Conservation (phyloP, 2,329 filamentous ascomycete genomes). For the Trichoderma atrobrunneum region DNA sequence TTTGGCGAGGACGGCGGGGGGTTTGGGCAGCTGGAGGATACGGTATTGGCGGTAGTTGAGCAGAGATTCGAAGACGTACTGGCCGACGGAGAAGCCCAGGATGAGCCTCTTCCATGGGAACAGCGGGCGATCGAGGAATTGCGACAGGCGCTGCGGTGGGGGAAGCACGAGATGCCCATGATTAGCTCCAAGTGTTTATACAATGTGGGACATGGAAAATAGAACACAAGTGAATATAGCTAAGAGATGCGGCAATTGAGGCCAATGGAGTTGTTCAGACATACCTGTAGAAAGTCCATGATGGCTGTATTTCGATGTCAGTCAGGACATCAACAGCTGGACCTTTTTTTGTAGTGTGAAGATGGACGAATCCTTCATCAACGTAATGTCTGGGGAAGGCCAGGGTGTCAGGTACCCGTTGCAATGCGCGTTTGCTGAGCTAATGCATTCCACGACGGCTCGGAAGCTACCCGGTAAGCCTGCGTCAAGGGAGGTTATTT, state of each 20-base stretch:
- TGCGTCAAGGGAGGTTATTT: background rate
- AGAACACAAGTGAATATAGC: background rate
- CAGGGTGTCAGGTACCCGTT: slow-evolving; percentile 17
- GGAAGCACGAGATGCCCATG: background rate
- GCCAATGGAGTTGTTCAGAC: slow-evolving; percentile 3
- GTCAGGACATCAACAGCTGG: slow-evolving; percentile 8
- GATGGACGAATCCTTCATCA: slow-evolving; percentile 1
- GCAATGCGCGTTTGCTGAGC: slow-evolving; percentile 15
- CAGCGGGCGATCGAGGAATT: slow-evolving; percentile 81
- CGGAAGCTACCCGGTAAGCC: background rate
- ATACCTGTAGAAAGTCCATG: slow-evolving; percentile 49
- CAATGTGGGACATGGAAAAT: background rate
- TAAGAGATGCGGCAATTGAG: background rate
- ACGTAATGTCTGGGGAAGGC: slow-evolving; percentile 15
- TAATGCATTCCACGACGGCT: slow-evolving; percentile 11
- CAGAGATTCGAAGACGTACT: slow-evolving; percentile 87
- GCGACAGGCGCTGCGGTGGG: slow-evolving; percentile 65
- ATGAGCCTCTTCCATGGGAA: slow-evolving; percentile 99
- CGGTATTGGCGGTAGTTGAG: slow-evolving; percentile 87
- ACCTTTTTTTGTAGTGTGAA: background rate
- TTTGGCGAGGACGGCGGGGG: slow-evolving; percentile 81
- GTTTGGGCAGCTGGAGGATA: slow-evolving; percentile 73
- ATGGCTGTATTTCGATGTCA: slow-evolving; percentile 25
- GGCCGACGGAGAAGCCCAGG: slow-evolving; percentile 86
- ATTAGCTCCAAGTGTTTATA: background rate